Evolutionary conservation across 108 stramenopile genomes (phyloP).

Genomic region (Phaeodactylum tricornutum): DNA sequence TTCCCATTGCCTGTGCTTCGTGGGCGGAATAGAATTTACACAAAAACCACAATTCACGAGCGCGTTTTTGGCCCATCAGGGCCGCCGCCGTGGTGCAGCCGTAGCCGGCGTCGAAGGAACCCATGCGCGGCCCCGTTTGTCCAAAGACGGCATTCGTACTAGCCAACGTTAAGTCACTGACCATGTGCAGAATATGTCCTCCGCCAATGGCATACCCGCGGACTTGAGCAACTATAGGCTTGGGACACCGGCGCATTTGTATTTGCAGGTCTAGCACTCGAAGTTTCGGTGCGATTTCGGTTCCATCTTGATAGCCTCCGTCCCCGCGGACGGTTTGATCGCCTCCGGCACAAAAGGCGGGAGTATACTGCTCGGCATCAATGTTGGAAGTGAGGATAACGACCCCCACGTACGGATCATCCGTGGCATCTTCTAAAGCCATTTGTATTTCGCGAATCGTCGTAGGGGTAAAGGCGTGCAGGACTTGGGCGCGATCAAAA

Average conservation of each 20-base stretch:
- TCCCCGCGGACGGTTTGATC: conserved; percentile 80
- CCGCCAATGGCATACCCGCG: conserved; percentile 92
- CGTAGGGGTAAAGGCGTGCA: conserved; percentile 90
- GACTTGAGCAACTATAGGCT: conserved; percentile 90
- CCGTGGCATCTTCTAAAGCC: conserved; percentile 76
- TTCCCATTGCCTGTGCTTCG: conserved; percentile 84
- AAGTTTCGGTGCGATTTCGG: conserved; percentile 57
- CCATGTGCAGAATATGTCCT: conserved; percentile 94
- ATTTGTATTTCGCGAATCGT: conserved; percentile 85
- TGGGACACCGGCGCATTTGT: conserved; percentile 91
- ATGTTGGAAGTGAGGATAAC: conserved; percentile 58
- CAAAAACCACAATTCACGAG: conserved; percentile 90
- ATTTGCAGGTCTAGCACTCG: conserved; percentile 83
- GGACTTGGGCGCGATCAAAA: conserved; percentile 76
- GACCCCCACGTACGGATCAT: conserved; percentile 65
- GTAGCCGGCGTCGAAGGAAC: conserved; percentile 92
- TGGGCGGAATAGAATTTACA: conserved; percentile 74
- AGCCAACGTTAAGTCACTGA: conserved; percentile 82
- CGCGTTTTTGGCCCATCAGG: conserved; percentile 89
- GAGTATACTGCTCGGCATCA: conserved; percentile 38
- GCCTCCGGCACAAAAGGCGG: conserved; percentile 91
- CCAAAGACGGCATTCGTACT: conserved; percentile 81
- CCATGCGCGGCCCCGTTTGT: conserved; percentile 89
- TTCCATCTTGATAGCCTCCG: conserved; percentile 84
- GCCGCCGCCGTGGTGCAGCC: conserved; percentile 81